These are phyloP conservation scores for Holtermannia corniformis DNA, from an alignment of 768 basidiomycete genomes.

Conservation along the genomic window DNA sequence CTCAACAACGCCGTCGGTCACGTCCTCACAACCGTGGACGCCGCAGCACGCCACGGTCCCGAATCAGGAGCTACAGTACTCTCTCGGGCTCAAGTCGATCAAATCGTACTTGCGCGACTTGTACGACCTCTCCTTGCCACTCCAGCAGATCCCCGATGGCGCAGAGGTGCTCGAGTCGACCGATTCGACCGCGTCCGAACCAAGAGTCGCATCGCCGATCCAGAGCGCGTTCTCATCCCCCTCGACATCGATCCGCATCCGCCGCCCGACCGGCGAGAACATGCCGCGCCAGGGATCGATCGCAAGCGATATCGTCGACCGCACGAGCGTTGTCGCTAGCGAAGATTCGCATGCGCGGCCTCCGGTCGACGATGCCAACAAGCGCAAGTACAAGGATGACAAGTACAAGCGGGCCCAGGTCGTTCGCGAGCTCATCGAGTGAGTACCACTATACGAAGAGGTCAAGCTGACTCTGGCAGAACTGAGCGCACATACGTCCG, in stretches of 20 bases:
- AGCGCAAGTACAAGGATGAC: constrained; percentile 79
- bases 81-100: constrained; percentile 64
- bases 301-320: not conserved
- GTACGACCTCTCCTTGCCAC: constrained; percentile 72
- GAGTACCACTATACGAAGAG: constrained; percentile 40
- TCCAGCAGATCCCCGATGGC: constrained; percentile 51
- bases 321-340: not conserved
- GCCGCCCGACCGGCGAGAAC: not conserved
- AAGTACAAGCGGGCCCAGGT: constrained; percentile 71
- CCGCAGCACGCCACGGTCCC: not conserved
- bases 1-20: not conserved
- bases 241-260: not conserved
- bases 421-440: constrained; percentile 85
- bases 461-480: constrained; percentile 43
- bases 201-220: not conserved
- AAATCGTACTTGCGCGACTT: constrained; percentile 96
- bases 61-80: constrained; percentile 22
- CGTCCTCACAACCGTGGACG: not conserved
- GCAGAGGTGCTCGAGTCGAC: constrained; percentile 8
- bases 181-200: not conserved
- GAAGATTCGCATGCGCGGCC: not conserved
- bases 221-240: not conserved
- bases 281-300: not conserved
- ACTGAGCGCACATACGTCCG: constrained; percentile 93
- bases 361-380: constrained; percentile 23